Base-by-base conservation (phyloP, 345 rosid genomes). In the Aurinia saxatilis region DNA sequence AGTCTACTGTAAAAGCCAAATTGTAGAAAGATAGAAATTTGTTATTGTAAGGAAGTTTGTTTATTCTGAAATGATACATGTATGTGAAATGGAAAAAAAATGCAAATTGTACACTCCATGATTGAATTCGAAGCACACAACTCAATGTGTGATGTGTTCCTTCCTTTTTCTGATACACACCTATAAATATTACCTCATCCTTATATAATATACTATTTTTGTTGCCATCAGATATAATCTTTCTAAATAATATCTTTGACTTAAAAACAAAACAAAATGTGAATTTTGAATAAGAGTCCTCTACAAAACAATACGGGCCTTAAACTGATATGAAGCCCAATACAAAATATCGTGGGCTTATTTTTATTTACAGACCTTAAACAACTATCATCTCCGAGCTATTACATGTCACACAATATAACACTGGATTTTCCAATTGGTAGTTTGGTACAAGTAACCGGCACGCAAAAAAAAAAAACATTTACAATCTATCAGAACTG, bases 91-190 rank as follows among this genome's bases (percentile, higher is more conserved):
- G 40, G 33, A 27, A n/a, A 53, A n/a, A 53, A 53, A 46, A 8
- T 35, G 62, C 63, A 61, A 69, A 60, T 61, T 69, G 73, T 45
- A 53, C 66, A 31, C 57, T 17, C 10, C 37, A 59, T 19, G 36
- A 40, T 14, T 39, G 50, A 59, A n/a, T n/a, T 21, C 25, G 4
- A 21, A 61, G 57, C 68, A 69, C 73, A 37, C 73, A 29, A 45
- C 25, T 61, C 68, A 70, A 70, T 46, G 54, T 54, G 63, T 53
- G 36, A 45, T 61, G 50, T 51, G 21, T 50, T 41, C 31, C 31
- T 23, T 17, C 11, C 14, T 17, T 14, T 16, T 42, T 50, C 27
- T 6, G 64, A 57, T 35, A n/a, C n/a, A n/a, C n/a, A n/a, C n/a
- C n/a, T n/a, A n/a, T n/a, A 49, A 25, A 17, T 37, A 38, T 48